Conservation (phyloP, 371 early-diverging fungal species). For the Syncephalastrum racemosum region DNA sequence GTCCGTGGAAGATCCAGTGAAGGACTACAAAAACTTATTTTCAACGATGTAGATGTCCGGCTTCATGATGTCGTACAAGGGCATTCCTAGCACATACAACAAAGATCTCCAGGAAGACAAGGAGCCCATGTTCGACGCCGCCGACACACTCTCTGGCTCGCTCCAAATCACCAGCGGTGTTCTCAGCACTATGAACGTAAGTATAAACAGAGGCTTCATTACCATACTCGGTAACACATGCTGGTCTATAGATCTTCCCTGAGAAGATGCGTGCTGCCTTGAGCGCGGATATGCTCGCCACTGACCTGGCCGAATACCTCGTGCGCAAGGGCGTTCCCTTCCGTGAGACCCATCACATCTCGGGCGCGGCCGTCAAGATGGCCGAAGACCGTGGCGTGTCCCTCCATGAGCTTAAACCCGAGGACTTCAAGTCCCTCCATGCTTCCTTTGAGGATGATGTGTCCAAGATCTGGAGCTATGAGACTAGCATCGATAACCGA, state of each 20-base stretch:
- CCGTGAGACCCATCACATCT: conserved; percentile 97
- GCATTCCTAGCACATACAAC: conserved; percentile 96
- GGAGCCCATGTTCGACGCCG: conserved; percentile 96
- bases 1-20: conserved; percentile 8
- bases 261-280: conserved; percentile 75
- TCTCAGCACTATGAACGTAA: conserved; percentile 79
- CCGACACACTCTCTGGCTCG: conserved; percentile 84
- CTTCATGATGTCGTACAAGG: conserved; percentile 97
- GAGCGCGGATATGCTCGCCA: conserved; percentile 94
- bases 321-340: conserved; percentile 94
- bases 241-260: conserved; percentile 56
- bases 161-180: conserved; percentile 91
- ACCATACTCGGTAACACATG: neutral
- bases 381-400: conserved; percentile 81
- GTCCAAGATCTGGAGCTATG: conserved; percentile 80
- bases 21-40: neutral
- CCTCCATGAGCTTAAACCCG: conserved; percentile 70
- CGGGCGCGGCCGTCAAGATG: conserved; percentile 91
- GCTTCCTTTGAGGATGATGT: conserved; percentile 83
- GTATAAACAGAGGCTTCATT: neutral
- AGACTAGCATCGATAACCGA: conserved; percentile 85
- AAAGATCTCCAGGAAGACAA: conserved; percentile 99
- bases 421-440: conserved; percentile 82
- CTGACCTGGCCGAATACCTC: conserved; percentile 96
- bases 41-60: conserved; percentile 69